phyloP scores from a whole-genome alignment of 176 grass and related monocot genomes.

The Rhynchospora pubera region DNA sequence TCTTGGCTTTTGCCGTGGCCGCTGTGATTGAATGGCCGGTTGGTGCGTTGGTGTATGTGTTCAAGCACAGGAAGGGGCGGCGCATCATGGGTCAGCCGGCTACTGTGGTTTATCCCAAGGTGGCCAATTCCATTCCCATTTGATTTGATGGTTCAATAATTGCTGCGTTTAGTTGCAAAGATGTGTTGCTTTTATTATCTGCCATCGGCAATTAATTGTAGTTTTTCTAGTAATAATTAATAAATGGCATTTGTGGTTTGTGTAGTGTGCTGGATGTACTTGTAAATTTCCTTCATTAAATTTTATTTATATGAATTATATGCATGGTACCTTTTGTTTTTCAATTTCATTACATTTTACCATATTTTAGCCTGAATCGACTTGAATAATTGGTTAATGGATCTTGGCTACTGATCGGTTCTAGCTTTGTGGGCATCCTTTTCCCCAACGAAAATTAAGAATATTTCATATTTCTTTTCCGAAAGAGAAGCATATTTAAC shows the following conservation, averaged over 20 bases:
- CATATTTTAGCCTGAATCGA: too few species aligned
- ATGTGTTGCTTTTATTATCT: too few species aligned
- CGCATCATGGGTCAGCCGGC: constrained; percentile 90
- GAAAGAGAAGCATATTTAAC: too few species aligned
- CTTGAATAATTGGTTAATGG: too few species aligned
- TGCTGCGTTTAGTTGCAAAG: not conserved
- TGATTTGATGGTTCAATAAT: constrained; percentile 4
- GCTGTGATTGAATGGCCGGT: constrained; percentile 78
- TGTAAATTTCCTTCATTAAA: not conserved
- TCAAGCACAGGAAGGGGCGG: constrained; percentile 73
- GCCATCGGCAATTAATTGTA: not conserved
- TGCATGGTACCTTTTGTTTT: too few species aligned
- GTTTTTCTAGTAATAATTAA: not conserved
- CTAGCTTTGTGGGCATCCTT: too few species aligned
- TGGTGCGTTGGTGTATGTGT: constrained; percentile 70
- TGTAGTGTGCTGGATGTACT: not conserved
- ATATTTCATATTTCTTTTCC: too few species aligned
- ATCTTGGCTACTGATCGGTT: too few species aligned
- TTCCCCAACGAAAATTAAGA: too few species aligned
- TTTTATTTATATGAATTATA: not conserved
- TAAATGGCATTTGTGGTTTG: not conserved
- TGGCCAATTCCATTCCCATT: constrained; percentile 55
- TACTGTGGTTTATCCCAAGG: constrained; percentile 62
- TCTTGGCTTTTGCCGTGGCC: constrained; percentile 62
- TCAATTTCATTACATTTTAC: too few species aligned